phyloP scores from a whole-genome alignment of 2,329 filamentous ascomycete genomes.

The Lachnellula subtilissima region DNA sequence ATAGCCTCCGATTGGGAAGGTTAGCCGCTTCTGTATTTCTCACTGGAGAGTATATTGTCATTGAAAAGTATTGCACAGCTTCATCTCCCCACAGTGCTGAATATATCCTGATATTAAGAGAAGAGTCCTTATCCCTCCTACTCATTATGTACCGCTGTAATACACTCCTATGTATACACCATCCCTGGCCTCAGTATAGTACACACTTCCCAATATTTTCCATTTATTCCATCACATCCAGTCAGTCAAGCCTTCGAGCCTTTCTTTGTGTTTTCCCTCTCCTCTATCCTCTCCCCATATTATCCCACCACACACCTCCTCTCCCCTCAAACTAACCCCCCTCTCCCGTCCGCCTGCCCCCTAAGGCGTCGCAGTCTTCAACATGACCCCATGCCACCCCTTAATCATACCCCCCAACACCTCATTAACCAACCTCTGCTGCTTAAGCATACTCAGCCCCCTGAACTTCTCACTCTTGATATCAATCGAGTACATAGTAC shows the following conservation, averaged over 20 bases:
- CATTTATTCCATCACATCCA: too few species aligned
- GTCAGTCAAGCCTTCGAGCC: too few species aligned
- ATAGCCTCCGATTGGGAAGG: not conserved
- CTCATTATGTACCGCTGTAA: too few species aligned
- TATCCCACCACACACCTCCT: not conserved
- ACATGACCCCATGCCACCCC: slow-evolving; percentile 76
- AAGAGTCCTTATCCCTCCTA: too few species aligned
- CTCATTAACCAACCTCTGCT: slow-evolving; percentile 76
- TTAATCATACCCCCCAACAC: slow-evolving; percentile 71
- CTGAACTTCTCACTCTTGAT: slow-evolving; percentile 67
- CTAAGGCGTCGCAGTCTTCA: slow-evolving; percentile 57
- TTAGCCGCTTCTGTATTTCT: not conserved
- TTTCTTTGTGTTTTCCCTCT: too few species aligned
- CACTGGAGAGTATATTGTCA: not conserved
- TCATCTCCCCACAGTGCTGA: too few species aligned
- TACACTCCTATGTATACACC: too few species aligned
- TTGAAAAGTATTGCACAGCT: not conserved
- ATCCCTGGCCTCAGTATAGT: too few species aligned
- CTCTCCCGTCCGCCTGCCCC: not conserved
- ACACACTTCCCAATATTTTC: too few species aligned
- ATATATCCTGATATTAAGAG: too few species aligned
- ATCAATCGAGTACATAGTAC: slow-evolving; percentile 82
- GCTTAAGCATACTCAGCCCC: slow-evolving; percentile 69
- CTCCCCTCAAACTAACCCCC: not conserved
- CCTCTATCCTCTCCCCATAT: not conserved